Evolutionary conservation across 116 monocot genomes (phyloP).

Genomic region (Trichopus zeylanicus): DNA sequence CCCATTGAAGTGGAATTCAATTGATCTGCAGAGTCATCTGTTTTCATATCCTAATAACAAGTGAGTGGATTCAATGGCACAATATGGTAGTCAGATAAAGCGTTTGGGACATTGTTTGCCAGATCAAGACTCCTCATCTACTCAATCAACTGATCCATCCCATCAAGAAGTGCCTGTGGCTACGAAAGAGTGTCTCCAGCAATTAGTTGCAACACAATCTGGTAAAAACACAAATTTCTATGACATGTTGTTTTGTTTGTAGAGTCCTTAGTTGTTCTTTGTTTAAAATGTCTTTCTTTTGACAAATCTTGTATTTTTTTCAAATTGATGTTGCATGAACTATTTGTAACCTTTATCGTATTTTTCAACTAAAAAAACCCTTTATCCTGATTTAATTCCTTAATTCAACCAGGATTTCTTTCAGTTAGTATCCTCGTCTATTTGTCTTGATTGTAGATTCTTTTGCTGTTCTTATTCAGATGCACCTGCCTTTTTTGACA

Average conservation of each 20-base stretch:
- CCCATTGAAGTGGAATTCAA: conserved; percentile 26
- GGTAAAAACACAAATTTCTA: conserved; percentile 18
- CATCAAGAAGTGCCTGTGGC: conserved; percentile 30
- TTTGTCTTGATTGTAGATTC: no score
- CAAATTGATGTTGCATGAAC: no score
- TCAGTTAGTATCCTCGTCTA: no score
- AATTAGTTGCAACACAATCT: conserved; percentile 23
- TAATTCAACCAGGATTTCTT: no score
- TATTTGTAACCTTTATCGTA: no score
- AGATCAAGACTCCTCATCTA: conserved; percentile 44
- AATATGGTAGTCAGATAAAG: conserved; percentile 17
- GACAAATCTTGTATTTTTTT: no score
- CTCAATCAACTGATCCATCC: conserved; percentile 44
- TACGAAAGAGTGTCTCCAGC: conserved; percentile 21
- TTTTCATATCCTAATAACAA: no score
- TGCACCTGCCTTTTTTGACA: no score
- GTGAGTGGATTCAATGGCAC: conserved; percentile 19
- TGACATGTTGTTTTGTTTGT: no score
- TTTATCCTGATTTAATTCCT: no score
- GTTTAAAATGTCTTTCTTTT: not conserved
- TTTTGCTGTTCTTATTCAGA: no score
- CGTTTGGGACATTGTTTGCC: conserved; percentile 2
- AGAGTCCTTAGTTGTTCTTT: not conserved
- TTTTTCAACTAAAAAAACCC: no score
- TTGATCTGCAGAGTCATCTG: conserved; percentile 2